Evolutionary conservation across 306 rosid species (phyloP).

Genomic region (Lathyrus aphaca): DNA sequence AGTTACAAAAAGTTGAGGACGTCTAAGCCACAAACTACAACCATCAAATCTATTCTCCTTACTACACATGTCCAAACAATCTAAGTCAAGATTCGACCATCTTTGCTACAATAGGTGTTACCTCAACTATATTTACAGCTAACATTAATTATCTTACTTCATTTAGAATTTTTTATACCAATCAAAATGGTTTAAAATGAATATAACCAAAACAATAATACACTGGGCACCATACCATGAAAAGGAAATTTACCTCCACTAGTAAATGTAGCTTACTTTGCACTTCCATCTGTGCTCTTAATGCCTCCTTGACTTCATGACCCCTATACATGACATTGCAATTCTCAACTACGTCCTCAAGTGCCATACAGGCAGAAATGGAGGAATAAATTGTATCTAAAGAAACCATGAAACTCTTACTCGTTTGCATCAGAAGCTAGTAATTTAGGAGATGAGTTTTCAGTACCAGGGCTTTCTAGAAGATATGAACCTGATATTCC

Average conservation of each 20-base stretch:
- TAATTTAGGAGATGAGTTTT: slow-evolving; percentile 75
- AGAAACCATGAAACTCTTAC: slow-evolving; percentile 61
- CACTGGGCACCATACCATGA: not conserved
- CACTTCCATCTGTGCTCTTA: slow-evolving; percentile 94
- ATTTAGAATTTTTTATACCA: not conserved
- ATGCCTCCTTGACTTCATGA: slow-evolving; percentile 93
- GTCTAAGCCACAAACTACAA: not conserved
- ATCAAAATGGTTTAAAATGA: slow-evolving; percentile 19
- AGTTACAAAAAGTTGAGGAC: not conserved
- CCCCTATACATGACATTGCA: slow-evolving; percentile 60
- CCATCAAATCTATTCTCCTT: not conserved
- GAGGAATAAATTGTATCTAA: slow-evolving; percentile 25
- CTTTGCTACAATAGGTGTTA: not conserved
- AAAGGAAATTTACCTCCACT: slow-evolving; percentile 74
- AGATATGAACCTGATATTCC: slow-evolving; percentile 78
- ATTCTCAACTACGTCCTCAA: slow-evolving; percentile 33
- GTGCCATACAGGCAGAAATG: slow-evolving; percentile 28
- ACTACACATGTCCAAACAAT: not conserved
- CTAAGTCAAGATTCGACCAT: not conserved
- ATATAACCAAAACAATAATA: slow-evolving; percentile 29
- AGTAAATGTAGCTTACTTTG: slow-evolving; percentile 90
- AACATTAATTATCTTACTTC: not conserved
- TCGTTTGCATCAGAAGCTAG: slow-evolving; percentile 77
- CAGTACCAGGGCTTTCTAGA: slow-evolving; percentile 77
- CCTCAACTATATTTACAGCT: not conserved